These are phyloP conservation scores for Hypoxylon sp. DNA, from an alignment of 2,329 filamentous ascomycete species.

Conservation along the genomic window DNA sequence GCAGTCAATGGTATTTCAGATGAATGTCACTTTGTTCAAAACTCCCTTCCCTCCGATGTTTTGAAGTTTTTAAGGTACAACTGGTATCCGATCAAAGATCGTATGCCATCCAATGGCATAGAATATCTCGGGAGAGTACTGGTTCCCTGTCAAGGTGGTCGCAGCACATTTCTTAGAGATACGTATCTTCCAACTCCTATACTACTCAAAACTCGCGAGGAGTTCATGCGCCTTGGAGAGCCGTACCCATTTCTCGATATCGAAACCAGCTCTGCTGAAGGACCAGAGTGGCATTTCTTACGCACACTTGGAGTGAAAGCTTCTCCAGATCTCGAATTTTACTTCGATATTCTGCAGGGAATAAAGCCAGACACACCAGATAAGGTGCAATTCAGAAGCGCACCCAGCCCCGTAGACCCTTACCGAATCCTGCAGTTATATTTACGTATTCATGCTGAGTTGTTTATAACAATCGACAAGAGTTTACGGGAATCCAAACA, in stretches of 20 bases:
- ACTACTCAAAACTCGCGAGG: constrained; percentile 3
- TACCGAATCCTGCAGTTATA: constrained; percentile 12
- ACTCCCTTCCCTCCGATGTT: constrained; percentile 8
- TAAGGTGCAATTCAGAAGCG: too few species aligned
- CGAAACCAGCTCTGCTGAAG: background rate
- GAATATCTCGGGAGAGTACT: background rate
- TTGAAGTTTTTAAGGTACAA: constrained; percentile 15
- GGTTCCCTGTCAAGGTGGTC: constrained; percentile 4
- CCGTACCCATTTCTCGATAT: constrained; percentile 18
- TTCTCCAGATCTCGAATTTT: constrained; percentile 1
- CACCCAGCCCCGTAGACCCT: background rate
- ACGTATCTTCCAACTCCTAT: constrained; percentile 14
- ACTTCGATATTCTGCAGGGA: constrained; percentile 8
- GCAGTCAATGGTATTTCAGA: too few species aligned
- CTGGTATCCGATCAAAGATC: background rate
- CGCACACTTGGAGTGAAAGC: background rate
- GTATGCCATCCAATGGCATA: background rate
- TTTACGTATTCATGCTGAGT: constrained; percentile 10
- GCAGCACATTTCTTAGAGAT: background rate
- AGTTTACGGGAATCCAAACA: background rate
- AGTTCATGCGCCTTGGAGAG: constrained; percentile 15
- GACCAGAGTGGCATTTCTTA: constrained; percentile 15
- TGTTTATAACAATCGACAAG: background rate
- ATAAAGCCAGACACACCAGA: too few species aligned
- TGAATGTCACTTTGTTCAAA: constrained; percentile 14